phyloP scores from a whole-genome alignment of 2,329 filamentous ascomycete genomes.

The Penicillium expansum region DNA sequence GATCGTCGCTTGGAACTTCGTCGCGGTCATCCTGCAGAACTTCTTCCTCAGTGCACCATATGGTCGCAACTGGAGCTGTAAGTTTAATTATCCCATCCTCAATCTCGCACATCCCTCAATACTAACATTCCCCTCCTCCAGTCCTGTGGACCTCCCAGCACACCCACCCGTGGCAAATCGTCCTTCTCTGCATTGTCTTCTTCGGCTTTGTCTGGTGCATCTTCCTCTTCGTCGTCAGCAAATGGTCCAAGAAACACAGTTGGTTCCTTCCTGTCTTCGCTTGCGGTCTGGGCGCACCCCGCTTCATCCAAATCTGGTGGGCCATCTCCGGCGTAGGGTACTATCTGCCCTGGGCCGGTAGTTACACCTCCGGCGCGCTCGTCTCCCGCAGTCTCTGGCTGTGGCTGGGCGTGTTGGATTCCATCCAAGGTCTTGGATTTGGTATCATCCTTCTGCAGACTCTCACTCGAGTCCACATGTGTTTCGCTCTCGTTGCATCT shows the following conservation, averaged over 20 bases:
- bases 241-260: slow-evolving; percentile 57
- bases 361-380: slow-evolving; percentile 53
- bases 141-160: slow-evolving; percentile 58
- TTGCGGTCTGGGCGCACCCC: slow-evolving; percentile 61
- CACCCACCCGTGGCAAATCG: slow-evolving; percentile 56
- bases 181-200: slow-evolving; percentile 50
- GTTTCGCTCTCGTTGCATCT: slow-evolving; percentile 58
- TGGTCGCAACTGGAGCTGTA: slow-evolving; percentile 62
- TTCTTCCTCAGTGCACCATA: slow-evolving; percentile 66
- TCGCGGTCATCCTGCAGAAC: slow-evolving; percentile 63
- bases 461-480: slow-evolving; percentile 62
- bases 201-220: slow-evolving; percentile 57
- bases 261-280: slow-evolving; percentile 68
- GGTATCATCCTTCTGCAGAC: slow-evolving; percentile 67
- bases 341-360: slow-evolving; percentile 59
- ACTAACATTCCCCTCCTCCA: background rate
- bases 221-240: slow-evolving; percentile 49
- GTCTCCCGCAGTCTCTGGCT: slow-evolving; percentile 61
- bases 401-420: slow-evolving; percentile 65
- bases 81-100: background rate
- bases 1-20: slow-evolving; percentile 66
- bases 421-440: slow-evolving; percentile 64
- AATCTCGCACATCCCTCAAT: background rate
- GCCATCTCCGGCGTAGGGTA: slow-evolving; percentile 58
- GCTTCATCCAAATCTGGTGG: slow-evolving; percentile 69